Percentiles rank a stretch among this genome's conserved stretches.
Evolutionary conservation across 2,329 filamentous ascomycete species (phyloP).

Genomic region (Aspergillus sergii): DNA sequence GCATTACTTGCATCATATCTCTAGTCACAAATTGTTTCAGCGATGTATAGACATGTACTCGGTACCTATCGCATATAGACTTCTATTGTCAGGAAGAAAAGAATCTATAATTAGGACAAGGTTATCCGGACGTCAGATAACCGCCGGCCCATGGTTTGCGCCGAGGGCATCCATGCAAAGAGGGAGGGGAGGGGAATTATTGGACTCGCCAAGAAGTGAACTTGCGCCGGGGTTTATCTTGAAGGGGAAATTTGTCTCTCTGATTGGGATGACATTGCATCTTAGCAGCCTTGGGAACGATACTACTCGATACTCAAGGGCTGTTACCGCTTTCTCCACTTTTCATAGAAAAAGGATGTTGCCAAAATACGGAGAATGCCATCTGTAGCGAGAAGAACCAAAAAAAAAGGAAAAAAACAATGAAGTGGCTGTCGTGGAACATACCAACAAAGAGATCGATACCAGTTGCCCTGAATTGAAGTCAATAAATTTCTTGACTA

Average conservation of each 20-base stretch:
- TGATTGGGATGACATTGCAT: background rate
- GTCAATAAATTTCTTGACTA: background rate
- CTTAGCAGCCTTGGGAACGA: background rate
- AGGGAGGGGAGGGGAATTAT: background rate
- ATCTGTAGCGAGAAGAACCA: too few species aligned
- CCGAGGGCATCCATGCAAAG: background rate
- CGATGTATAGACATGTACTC: background rate
- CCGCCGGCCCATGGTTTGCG: background rate
- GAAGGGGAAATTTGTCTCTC: background rate
- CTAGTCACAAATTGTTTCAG: background rate
- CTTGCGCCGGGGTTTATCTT: background rate
- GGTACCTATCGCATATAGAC: background rate
- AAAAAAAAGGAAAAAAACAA: background rate
- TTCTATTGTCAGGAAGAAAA: background rate
- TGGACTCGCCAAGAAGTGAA: background rate
- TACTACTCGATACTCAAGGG: too few species aligned
- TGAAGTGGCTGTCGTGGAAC: background rate
- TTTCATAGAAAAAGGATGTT: background rate
- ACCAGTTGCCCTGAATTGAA: background rate
- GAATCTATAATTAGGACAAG: conserved; percentile 5
- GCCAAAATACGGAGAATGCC: background rate
- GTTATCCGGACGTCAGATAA: conserved; percentile 4
- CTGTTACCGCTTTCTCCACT: background rate
- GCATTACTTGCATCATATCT: background rate
- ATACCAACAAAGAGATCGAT: background rate